Percentiles rank a stretch among this genome's conserved stretches.
Evolutionary conservation across 2,329 filamentous ascomycete genomes (phyloP).

Genomic region (Cytospora schulzeri): DNA sequence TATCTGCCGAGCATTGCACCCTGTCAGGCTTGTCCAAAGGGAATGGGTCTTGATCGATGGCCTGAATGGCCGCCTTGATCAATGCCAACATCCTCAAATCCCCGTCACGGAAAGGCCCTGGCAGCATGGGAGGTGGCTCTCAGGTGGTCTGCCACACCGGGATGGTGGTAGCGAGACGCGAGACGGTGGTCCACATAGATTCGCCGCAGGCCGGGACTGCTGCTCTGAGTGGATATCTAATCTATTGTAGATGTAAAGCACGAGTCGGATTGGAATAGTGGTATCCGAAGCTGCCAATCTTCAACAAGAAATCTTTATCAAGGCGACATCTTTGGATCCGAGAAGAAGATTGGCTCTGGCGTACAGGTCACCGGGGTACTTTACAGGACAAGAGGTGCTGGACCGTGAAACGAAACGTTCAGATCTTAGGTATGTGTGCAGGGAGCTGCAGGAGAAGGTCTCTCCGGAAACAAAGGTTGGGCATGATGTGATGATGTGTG

Average conservation of each 20-base stretch:
- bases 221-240: background rate
- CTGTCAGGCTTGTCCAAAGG: conserved; percentile 12
- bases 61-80: conserved; percentile 11
- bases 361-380: too few species aligned
- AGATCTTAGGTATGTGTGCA: background rate
- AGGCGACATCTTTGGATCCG: background rate
- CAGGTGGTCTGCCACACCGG: conserved; percentile 19
- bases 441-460: background rate
- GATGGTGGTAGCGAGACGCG: conserved; percentile 8
- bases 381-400: too few species aligned
- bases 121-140: too few species aligned
- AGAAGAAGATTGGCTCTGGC: background rate
- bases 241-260: background rate
- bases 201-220: background rate
- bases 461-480: too few species aligned
- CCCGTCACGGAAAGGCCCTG: conserved; percentile 3
- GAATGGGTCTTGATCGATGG: background rate
- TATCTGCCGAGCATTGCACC: conserved; percentile 20
- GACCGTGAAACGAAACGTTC: background rate
- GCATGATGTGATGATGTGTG: background rate
- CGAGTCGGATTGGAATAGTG: too few species aligned
- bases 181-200: background rate
- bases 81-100: conserved; percentile 9
- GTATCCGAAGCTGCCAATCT: background rate
- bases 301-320: background rate